Evolutionary conservation across 2,329 filamentous ascomycete genomes (phyloP).

Genomic region (Aspergillus versicolor): DNA sequence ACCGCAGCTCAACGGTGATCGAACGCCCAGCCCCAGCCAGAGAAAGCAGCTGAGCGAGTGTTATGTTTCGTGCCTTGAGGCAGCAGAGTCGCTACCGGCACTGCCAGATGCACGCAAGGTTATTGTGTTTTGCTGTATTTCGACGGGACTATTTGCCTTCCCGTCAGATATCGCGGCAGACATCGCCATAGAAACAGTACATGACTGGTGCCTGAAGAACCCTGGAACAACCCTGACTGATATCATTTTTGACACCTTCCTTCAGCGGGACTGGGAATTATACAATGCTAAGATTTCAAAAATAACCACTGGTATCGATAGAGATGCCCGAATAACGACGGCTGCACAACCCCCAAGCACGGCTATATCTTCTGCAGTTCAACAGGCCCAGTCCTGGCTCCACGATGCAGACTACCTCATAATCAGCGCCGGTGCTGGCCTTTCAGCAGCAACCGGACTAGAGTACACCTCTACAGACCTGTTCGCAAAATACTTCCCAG

Average conservation of each 20-base stretch:
- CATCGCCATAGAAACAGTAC: slow-evolving; percentile 18
- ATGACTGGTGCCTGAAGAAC: slow-evolving; percentile 15
- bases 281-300: slow-evolving; percentile 5
- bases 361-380: neutral
- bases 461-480: slow-evolving; percentile 26
- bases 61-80: neutral
- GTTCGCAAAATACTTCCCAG: slow-evolving; percentile 22
- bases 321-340: neutral
- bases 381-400: slow-evolving; percentile 18
- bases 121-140: slow-evolving; percentile 24
- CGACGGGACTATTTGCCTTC: slow-evolving; percentile 25
- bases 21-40: neutral
- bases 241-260: slow-evolving; percentile 23
- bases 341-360: neutral
- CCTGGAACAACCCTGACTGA: slow-evolving; percentile 18
- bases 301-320: neutral
- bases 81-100: neutral
- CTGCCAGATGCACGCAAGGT: slow-evolving; percentile 11
- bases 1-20: slow-evolving; percentile 13
- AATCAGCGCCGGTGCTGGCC: slow-evolving; percentile 21
- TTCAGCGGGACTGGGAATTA: slow-evolving; percentile 15
- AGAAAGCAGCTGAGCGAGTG: neutral
- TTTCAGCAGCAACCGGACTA: slow-evolving; percentile 23
- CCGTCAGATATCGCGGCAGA: slow-evolving; percentile 17
- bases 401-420: slow-evolving; percentile 19